Percentiles rank a stretch among this genome's conserved stretches.
Conservation (phyloP, 2,329 filamentous ascomycete species). For the Paraconiothyrium sp. region DNA sequence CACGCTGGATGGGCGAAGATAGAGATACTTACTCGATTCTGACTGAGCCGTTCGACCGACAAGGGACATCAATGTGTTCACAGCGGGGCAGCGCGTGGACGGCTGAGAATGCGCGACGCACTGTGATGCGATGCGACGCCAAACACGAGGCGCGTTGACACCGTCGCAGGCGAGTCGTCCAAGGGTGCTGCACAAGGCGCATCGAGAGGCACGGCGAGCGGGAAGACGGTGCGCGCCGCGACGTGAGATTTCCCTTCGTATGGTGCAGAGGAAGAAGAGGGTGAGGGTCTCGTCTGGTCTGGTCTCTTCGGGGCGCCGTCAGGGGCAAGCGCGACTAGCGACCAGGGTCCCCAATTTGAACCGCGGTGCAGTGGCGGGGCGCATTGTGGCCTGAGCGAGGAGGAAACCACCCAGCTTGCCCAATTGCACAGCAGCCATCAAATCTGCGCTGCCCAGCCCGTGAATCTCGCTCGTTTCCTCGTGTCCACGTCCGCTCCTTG, state of each 20-base stretch:
- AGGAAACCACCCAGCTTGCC: slow-evolving; percentile 9
- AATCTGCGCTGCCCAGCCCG: slow-evolving; percentile 21
- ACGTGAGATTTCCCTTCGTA: not conserved
- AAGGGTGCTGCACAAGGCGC: slow-evolving; percentile 11
- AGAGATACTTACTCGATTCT: slow-evolving; percentile 50
- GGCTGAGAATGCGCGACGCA: slow-evolving; percentile 31
- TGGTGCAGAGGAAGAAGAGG: too few species aligned
- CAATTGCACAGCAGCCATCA: slow-evolving; percentile 10
- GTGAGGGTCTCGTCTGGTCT: not conserved
- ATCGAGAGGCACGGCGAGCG: not conserved
- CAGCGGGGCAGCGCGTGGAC: slow-evolving; percentile 29
- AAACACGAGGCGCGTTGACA: slow-evolving; percentile 15
- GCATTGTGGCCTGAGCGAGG: not conserved
- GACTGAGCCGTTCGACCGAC: slow-evolving; percentile 55
- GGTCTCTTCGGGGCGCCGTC: not conserved
- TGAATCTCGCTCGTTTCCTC: slow-evolving; percentile 9
- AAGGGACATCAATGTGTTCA: slow-evolving; percentile 49
- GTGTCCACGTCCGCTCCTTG: not conserved
- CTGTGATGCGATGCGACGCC: slow-evolving; percentile 8
- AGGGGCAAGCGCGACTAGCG: slow-evolving; percentile 9
- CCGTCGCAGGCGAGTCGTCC: slow-evolving; percentile 4
- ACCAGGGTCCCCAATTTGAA: slow-evolving; percentile 9
- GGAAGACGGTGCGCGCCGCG: not conserved
- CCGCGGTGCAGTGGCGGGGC: not conserved
- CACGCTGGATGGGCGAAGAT: not conserved